A percentile compares a stretch with the other conserved stretches of the same genome.
Conservation (phyloP, 352 stramenopile genomes). For the Phytophthora uliginosa region DNA sequence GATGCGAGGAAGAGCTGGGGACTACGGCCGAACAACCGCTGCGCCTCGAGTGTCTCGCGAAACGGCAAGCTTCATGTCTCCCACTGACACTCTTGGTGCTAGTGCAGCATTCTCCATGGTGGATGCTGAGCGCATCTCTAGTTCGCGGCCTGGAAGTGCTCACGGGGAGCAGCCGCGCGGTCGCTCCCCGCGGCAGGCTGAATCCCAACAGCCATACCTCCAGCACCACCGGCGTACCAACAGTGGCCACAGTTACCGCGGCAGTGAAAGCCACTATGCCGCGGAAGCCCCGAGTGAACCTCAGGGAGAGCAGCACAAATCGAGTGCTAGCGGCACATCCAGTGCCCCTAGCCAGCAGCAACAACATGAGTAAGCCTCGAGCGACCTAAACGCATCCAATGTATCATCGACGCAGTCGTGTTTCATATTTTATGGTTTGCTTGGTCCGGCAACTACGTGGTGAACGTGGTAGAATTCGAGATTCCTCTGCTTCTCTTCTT, state of each 20-base stretch:
- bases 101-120: slow-evolving; percentile 71
- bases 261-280: slow-evolving; percentile 27
- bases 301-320: slow-evolving; percentile 22
- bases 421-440: slow-evolving; percentile 15
- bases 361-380: slow-evolving; percentile 20
- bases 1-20: slow-evolving; percentile 26
- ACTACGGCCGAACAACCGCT: slow-evolving; percentile 15
- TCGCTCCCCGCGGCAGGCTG: slow-evolving; percentile 30
- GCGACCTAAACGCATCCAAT: slow-evolving; percentile 7
- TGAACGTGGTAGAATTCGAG: slow-evolving; percentile 80
- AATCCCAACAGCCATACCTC: slow-evolving; percentile 22
- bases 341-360: slow-evolving; percentile 19
- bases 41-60: slow-evolving; percentile 33
- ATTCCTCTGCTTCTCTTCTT: slow-evolving; percentile 72
- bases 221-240: slow-evolving; percentile 26
- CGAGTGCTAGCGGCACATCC: not conserved
- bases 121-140: slow-evolving; percentile 67
- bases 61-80: slow-evolving; percentile 37
- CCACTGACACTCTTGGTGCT: slow-evolving; percentile 22
- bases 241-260: slow-evolving; percentile 36
- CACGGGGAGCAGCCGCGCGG: slow-evolving; percentile 27
- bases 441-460: not conserved
- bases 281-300: slow-evolving; percentile 16
- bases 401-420: slow-evolving; percentile 21
- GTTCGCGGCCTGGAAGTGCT: slow-evolving; percentile 17